Evolutionary conservation across 2,329 filamentous ascomycete genomes (phyloP), one percentile per base, ranked within the genome.

Genomic region (Monosporascus sp.): DNA sequence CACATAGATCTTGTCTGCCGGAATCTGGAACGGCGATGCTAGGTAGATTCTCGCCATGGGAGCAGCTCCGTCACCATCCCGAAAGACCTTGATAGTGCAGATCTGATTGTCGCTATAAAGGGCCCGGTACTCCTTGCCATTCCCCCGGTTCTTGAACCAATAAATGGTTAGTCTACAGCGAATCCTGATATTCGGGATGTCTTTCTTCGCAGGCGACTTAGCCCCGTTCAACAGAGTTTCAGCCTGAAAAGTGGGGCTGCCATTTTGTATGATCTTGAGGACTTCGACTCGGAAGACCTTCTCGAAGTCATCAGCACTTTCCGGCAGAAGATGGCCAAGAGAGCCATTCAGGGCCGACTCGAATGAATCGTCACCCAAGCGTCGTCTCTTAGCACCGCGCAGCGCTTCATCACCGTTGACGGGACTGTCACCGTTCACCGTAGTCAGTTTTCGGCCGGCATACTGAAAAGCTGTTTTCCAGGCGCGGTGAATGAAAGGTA

Each of bases 401-500:
- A 58, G 58, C 53, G 68, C 63, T 24, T 71, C 64, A 44, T 72
- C 68, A 52, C 72, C 72, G 47, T 67, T 66, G 53, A 63, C 64
- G 53, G 65, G 58, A 56, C 72, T 69, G 55, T 72, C 69, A 63
- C 65, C 64, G 60, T 67, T 67, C 51, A 69, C 61, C 48, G 69
- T 69, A 38, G 72, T 73, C 15, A 71, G 58, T 53, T 72, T 73
- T 62, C 69, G 73, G 49, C 75, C 75, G 54, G 65, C 63, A 62
- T 76, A 72, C 60, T 41, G 38, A 18, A 41, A 20, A 47, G 72
- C 73, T 56, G 70, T 73, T 57, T 75, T 70, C 77, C 76, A 81
- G 63, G 77, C 80, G 64, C 79, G 75, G 59, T 80, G 76, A 55
- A 82, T 75, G 66, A 78, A 82, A 55, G 80, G 78, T 52, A 76